These are phyloP conservation scores for Tylopilus plumbeoviolaceoides DNA, from an alignment of 768 basidiomycete genomes.

Conservation along the genomic window DNA sequence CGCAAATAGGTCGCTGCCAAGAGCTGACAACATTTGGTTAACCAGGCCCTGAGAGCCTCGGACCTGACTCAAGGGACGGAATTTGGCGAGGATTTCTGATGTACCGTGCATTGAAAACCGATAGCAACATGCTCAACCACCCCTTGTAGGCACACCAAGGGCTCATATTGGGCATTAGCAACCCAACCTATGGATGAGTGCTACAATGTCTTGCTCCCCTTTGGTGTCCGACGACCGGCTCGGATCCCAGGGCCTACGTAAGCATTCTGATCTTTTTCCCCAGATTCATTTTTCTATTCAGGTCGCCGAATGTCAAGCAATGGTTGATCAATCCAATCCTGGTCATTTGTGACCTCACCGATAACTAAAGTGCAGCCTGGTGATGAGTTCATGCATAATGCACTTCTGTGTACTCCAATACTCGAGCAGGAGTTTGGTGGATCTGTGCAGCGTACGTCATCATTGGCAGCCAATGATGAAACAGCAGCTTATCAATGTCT, in stretches of 20 bases:
- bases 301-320: not conserved
- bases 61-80: not conserved
- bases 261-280: constrained; percentile 5
- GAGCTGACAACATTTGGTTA: constrained; percentile 4
- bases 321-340: not conserved
- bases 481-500: not conserved
- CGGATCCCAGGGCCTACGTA: constrained; percentile 7
- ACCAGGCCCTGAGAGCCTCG: constrained; percentile 6
- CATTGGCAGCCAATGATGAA: not conserved
- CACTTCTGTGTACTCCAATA: too few species aligned
- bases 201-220: not conserved
- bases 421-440: too few species aligned
- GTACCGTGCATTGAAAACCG: not conserved
- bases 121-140: not conserved
- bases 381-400: not conserved
- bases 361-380: not conserved
- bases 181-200: not conserved
- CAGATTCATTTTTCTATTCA: constrained; percentile 2
- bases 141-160: too few species aligned
- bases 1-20: constrained; percentile 6
- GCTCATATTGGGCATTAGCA: too few species aligned
- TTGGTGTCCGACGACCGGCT: constrained; percentile 1
- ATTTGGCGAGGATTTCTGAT: not conserved
- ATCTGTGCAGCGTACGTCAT: not conserved
- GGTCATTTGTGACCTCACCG: not conserved